Conservation (phyloP, 371 early-diverging fungal species). For the Capillidium heterosporum region DNA sequence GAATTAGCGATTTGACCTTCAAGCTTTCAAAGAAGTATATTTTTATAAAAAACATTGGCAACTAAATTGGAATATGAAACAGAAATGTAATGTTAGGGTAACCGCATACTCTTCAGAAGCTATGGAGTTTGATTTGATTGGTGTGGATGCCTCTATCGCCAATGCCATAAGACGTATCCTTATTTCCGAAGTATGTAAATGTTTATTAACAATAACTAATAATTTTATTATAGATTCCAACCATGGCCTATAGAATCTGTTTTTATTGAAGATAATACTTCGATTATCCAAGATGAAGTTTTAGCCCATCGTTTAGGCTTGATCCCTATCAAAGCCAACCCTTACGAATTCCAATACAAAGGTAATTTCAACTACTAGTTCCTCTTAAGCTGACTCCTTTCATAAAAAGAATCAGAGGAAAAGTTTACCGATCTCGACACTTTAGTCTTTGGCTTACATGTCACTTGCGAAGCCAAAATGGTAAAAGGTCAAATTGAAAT, state of each 20-base stretch:
- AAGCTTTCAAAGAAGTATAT: conserved; percentile 2
- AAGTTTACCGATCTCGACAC: conserved; percentile 70
- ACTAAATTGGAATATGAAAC: neutral
- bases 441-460: conserved; percentile 73
- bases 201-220: neutral
- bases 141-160: conserved; percentile 85
- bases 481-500: conserved; percentile 39
- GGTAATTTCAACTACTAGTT: conserved; percentile 17
- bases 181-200: conserved; percentile 62
- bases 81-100: conserved; percentile 35
- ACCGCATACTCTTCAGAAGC: conserved; percentile 38
- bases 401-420: neutral
- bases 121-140: conserved; percentile 91
- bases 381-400: neutral
- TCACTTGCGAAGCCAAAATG: conserved; percentile 43
- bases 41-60: neutral
- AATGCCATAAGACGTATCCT: conserved; percentile 92
- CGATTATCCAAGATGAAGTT: conserved; percentile 94
- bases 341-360: conserved; percentile 55
- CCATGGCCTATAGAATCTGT: conserved; percentile 97
- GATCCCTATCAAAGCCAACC: conserved; percentile 85
- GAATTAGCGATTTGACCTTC: neutral
- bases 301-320: conserved; percentile 95
- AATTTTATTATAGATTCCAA: conserved; percentile 45
- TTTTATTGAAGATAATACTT: conserved; percentile 85